phyloP scores from a whole-genome alignment of 192 early-diverging fungal genomes.

The Phlyctochytrium arcticum region DNA sequence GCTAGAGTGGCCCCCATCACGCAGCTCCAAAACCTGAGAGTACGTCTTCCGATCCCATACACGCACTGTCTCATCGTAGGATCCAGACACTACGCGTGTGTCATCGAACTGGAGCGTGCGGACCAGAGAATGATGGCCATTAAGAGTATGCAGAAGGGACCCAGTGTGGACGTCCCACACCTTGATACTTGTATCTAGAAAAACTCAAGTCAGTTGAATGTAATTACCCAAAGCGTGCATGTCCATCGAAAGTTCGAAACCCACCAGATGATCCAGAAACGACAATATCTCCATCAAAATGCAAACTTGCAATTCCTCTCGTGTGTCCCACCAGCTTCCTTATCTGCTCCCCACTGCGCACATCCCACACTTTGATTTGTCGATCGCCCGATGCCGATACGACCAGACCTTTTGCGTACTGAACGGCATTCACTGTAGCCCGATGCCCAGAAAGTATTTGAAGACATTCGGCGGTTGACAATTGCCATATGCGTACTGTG shows the following conservation, averaged over 20 bases:
- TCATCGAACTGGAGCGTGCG: conserved; percentile 67
- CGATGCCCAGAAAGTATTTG: conserved; percentile 61
- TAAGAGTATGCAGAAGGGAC: conserved; percentile 41
- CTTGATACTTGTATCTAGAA: conserved; percentile 65
- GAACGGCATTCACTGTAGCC: conserved; percentile 81
- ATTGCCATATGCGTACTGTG: conserved; percentile 70
- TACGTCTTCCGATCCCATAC: conserved; percentile 80
- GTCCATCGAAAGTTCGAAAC: conserved; percentile 1
- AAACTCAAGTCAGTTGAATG: not conserved
- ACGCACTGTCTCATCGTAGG: conserved; percentile 84
- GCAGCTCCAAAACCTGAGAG: conserved; percentile 20
- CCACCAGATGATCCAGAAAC: conserved; percentile 75
- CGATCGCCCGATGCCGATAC: conserved; percentile 55
- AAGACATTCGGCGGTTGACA: conserved; percentile 52
- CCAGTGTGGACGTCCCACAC: conserved; percentile 71
- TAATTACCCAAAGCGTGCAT: not conserved
- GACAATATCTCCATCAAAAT: conserved; percentile 80
- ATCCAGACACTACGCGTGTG: conserved; percentile 73
- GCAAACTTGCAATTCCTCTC: conserved; percentile 84
- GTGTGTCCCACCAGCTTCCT: conserved; percentile 68
- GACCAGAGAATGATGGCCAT: conserved; percentile 65
- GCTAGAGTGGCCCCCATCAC: conserved; percentile 23
- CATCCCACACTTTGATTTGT: conserved; percentile 80
- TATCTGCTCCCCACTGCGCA: conserved; percentile 63
- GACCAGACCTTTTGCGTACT: conserved; percentile 22